Conservation (phyloP, 1,284 basidiomycete genomes). For the Cryptococcus depauperatus region DNA sequence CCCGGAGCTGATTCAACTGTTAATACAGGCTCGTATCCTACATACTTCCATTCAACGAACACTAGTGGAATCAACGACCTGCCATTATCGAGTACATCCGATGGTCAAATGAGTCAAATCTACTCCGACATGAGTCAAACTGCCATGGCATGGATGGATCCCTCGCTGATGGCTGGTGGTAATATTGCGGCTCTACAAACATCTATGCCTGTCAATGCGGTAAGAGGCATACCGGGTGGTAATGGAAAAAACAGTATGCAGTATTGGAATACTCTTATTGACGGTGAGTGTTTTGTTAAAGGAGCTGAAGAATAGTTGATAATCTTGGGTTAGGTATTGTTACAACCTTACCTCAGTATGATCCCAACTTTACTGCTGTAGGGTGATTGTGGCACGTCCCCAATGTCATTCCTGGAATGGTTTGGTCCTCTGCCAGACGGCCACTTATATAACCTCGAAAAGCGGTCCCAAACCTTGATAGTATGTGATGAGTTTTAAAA, state of each 20-base stretch:
- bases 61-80: no score
- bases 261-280: slow-evolving; percentile 34
- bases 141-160: slow-evolving; percentile 16
- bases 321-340: slow-evolving; percentile 10
- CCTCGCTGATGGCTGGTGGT: slow-evolving; percentile 10
- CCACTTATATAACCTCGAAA: no score
- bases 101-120: no score
- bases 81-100: no score
- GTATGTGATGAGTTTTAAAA: no score
- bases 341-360: slow-evolving; percentile 10
- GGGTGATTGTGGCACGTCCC: background rate
- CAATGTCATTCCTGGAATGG: no score
- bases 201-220: background rate
- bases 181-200: background rate
- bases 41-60: no score
- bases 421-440: no score
- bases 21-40: no score
- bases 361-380: slow-evolving; percentile 5
- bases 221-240: background rate
- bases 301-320: background rate
- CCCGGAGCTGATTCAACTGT: slow-evolving; percentile 18
- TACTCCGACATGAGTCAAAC: no score
- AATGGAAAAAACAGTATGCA: slow-evolving; percentile 21
- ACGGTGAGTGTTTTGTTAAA: slow-evolving; percentile 21
- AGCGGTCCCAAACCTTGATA: no score